phyloP scores from a whole-genome alignment of 2,329 filamentous ascomycete genomes.

The Didymella sp. region DNA sequence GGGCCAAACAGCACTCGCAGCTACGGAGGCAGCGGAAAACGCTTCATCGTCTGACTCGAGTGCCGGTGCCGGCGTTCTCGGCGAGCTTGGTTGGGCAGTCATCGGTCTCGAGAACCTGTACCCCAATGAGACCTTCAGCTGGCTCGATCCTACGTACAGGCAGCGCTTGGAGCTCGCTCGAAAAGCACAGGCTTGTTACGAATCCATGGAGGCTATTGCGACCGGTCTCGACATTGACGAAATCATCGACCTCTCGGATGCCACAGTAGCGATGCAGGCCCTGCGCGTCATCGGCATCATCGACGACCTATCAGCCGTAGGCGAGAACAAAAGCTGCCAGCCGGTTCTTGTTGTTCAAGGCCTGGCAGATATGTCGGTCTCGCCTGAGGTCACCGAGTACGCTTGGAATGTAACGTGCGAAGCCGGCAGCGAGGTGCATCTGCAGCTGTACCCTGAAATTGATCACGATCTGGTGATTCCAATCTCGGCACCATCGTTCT shows the following conservation, averaged over 20 bases:
- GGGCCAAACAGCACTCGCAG: neutral
- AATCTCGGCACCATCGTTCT: neutral
- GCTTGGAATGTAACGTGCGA: conserved; percentile 4
- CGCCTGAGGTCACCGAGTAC: conserved; percentile 4
- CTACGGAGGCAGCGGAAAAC: neutral
- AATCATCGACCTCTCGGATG: conserved; percentile 1
- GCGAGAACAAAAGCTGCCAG: neutral
- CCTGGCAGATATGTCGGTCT: neutral
- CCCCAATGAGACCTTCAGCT: neutral
- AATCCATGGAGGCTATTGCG: conserved; percentile 2
- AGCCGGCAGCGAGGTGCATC: conserved; percentile 4
- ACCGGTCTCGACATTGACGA: conserved; percentile 1
- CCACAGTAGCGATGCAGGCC: neutral
- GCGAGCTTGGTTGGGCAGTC: conserved; percentile 3
- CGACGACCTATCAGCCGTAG: conserved; percentile 1
- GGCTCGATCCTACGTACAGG: neutral
- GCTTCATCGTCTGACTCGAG: neutral
- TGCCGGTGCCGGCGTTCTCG: neutral
- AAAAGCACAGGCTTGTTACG: conserved; percentile 5
- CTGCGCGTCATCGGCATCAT: neutral
- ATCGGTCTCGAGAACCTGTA: conserved; percentile 1
- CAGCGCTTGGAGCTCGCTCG: conserved; percentile 4
- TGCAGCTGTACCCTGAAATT: neutral
- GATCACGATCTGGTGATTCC: conserved; percentile 3
- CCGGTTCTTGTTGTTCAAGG: conserved; percentile 3